Evolutionary conservation across 495 filamentous ascomycete species (phyloP), one percentile per base, ranked within the genome.

Genomic region (Penicillium diatomitis): DNA sequence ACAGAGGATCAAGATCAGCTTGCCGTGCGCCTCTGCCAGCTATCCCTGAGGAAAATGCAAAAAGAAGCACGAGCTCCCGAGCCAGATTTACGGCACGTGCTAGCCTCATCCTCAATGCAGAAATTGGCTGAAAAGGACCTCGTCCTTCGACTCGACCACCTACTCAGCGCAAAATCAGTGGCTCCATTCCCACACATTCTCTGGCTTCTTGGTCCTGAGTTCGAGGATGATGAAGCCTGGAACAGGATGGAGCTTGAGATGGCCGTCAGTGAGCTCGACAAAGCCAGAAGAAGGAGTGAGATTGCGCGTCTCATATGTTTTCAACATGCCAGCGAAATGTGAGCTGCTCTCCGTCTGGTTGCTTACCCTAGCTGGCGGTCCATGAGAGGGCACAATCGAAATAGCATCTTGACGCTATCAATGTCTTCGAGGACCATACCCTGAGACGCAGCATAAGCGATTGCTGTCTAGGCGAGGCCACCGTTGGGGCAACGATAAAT

Each of bases 41-140:
- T 62, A 3, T 62, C 60, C 0, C 38, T 62, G n/a, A 47, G 55
- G 44, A 62, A 62, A 34, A 62, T 62, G 8, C 51, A 56, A 41
- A 57, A 60, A 43, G 56, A 62, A 30, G 60, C 60, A 1, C 48
- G 49, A 28, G 51, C 56, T 6, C 41, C 48, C 6, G 60, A 60
- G 32, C 60, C 60, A 8, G 57, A 62, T 40, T 34, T 62, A 9
- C 38, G 60, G 6, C 60, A 57, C 34, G 51, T 62, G 2, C 46
- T 62, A 4, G 60, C 56, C 3, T 59, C 53, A 11, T 51, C 49
- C 12, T 53, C 60, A 20, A 60, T 62, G 57, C 60, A 62, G 20
- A 50, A 52, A 9, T 31, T 50, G 3, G 57, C 57, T 5, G 49
- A 60, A 8, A 30, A 57, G 42, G 60, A 62, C 37, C 57, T 62